Conservation (phyloP, 106 monocot species). For the Acorus calamus region DNA sequence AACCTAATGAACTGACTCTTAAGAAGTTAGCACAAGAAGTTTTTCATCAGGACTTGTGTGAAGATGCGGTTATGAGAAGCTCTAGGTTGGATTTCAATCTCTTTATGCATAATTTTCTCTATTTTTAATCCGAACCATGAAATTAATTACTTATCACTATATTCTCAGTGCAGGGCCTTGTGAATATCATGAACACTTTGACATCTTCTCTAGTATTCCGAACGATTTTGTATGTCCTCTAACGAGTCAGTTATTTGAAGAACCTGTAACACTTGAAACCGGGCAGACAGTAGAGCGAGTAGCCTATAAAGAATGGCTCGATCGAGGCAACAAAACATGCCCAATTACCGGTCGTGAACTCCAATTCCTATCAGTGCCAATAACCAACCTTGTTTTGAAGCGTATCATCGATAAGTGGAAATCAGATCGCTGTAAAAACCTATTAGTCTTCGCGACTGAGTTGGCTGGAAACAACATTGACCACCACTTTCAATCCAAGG, state of each 20-base stretch:
- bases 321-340: constrained; percentile 20
- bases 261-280: constrained; percentile 27
- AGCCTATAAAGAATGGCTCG: constrained; percentile 22
- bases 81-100: constrained; percentile 1
- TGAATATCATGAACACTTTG: constrained; percentile 7
- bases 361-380: constrained; percentile 8
- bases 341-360: constrained; percentile 19
- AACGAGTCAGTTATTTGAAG: constrained; percentile 17
- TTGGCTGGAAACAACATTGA: constrained; percentile 4
- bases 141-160: too few relatives aligned
- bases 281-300: constrained; percentile 26
- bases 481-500: constrained; percentile 5
- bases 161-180: constrained; percentile 18
- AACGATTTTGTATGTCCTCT: constrained; percentile 24
- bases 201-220: constrained; percentile 16
- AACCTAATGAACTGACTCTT: constrained; percentile 22
- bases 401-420: constrained; percentile 28
- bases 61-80: background rate
- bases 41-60: constrained; percentile 12
- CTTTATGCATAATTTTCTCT: background rate
- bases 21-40: constrained; percentile 18
- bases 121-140: background rate
- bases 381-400: constrained; percentile 19
- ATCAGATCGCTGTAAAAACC: constrained; percentile 17
- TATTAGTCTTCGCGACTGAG: constrained; percentile 7